Evolutionary conservation across 2,329 filamentous ascomycete species (phyloP), one percentile per base, ranked within the genome.

Genomic region (Decorospora gaudefroyi): DNA sequence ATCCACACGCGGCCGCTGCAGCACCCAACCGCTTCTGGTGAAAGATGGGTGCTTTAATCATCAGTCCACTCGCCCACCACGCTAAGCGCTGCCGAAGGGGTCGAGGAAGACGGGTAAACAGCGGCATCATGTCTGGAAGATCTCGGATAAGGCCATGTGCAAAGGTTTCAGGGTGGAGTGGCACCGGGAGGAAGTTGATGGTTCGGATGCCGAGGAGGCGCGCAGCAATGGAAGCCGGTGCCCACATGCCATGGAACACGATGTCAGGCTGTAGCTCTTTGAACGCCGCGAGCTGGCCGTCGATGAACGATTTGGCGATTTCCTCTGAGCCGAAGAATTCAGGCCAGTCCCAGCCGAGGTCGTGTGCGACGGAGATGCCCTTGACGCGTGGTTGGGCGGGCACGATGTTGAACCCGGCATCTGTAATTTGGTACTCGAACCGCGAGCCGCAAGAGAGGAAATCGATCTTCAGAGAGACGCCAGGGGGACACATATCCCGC

Each of bases 171-270:
- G 62, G 60, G 32, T 65, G 62, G 6, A 67, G 45, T n/a, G 64
- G 64, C 1, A 62, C 52, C 4, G 64, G 64, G 8, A 67, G 41
- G 43, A 67, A 67, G 47, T 62, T 64, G 59, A 67, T 65, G 7
- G 64, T 67, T 6, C 59, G 55, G 26, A 67, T 67, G 4, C 57
- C 59, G 1, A 67, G 43, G 13, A 67, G 47, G 8, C 64, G 55
- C 16, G 64, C 64, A 38, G 64, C 62, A 10, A 67, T 53, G 11
- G 59, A 64, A 15, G 62, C 62, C 13, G 64, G 62, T 12, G 64
- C 62, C 62, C 62, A 67, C 64, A 67, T 67, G 16, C 64, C 64
- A 35, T 67, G 64, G 44, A 67, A 65, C 11, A 67, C 64, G 22
- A 65, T 54, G n/a, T 67, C 64, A 2, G 64, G 64, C 44, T 64